Base-by-base conservation (phyloP, 208 protist genomes). In the Trypanosoma boissoni region DNA sequence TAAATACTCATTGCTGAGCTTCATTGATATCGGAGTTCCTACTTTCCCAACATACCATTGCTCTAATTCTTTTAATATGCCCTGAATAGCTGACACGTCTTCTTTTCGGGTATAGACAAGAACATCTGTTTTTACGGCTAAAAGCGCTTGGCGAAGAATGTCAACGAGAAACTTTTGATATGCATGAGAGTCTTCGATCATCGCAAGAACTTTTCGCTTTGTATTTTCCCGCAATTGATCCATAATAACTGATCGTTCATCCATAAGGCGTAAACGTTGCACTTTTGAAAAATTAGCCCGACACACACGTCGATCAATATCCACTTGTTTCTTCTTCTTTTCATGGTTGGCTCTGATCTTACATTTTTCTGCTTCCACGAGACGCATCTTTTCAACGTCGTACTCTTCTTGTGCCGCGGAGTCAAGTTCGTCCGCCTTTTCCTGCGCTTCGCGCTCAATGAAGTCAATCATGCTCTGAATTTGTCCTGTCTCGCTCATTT, bases 381-480 rank as follows among this genome's bases (percentile, higher is more conserved):
- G 71, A 26, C 86, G 85, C 83, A 88, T 91, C 76, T 94, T 92
- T 52, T 91, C 86, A 46, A 92, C 83, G 55, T 95, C 85, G 65
- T 92, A 92, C 79, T 95, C 88, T 61, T 94, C 86, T 73, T 94
- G 83, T 8, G 88, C 91, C 18, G 86, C 83, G n/a, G 83, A 66
- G 27, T 94, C 77, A 29, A 95, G 76, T 62, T 96, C 91, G 39
- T 94, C 80, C 21, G 73, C 91, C 79, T 92, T 93, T 58, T 94
- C 91, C 65, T 91, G 86, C 54, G 91, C 91, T 71, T 96, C 91
- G 56, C 85, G 83, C 76, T 93, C 82, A 69, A 96, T 96, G 78
- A 96, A 96, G 70, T 93, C 87, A 74, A 94, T 94, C 91, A 96
- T 96, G 64, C 80, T 85, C 82, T 93, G 85, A 75, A 96, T 96